These are phyloP conservation scores for Sugiyamaella americana DNA, from an alignment of 805 yeast genomes.

Conservation along the genomic window DNA sequence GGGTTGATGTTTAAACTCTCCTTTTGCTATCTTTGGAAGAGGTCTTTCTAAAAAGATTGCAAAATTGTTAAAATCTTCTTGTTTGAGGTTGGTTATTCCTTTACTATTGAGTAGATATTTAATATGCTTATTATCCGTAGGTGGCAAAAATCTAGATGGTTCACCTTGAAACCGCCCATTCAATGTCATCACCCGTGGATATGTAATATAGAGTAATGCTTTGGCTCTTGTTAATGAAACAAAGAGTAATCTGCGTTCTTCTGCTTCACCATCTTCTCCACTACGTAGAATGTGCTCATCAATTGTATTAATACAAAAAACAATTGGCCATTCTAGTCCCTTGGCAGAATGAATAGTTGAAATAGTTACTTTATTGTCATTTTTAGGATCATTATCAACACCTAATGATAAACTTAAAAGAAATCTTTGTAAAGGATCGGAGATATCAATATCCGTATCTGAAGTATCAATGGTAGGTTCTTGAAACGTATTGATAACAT, in stretches of 20 bases:
- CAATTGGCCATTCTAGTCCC: conserved; percentile 94
- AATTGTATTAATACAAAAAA: conserved; percentile 61
- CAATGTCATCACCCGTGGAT: background rate
- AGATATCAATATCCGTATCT: conserved; percentile 2
- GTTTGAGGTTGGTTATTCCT: background rate
- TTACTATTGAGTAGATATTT: background rate
- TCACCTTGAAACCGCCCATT: background rate
- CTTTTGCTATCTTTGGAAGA: background rate
- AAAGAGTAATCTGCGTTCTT: conserved; percentile 78
- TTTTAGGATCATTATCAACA: conserved; percentile 3
- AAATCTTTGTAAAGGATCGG: conserved; percentile 14
- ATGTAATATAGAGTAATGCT: conserved; percentile 34
- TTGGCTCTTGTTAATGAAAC: conserved; percentile 88
- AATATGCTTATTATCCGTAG: background rate
- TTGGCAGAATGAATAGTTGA: conserved; percentile 91
- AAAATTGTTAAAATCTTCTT: background rate
- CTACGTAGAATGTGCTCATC: conserved; percentile 3
- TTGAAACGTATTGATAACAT: background rate
- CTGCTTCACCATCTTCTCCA: conserved; percentile 30
- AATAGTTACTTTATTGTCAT: conserved; percentile 43
- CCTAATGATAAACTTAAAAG: conserved; percentile 20
- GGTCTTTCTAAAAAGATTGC: background rate
- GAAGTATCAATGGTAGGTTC: conserved; percentile 1
- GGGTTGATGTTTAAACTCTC: background rate
- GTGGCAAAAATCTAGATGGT: background rate